Evolutionary conservation across 208 protist species (phyloP), one percentile per base, ranked within the genome.

Genomic region (Crithidia acanthocephali): DNA sequence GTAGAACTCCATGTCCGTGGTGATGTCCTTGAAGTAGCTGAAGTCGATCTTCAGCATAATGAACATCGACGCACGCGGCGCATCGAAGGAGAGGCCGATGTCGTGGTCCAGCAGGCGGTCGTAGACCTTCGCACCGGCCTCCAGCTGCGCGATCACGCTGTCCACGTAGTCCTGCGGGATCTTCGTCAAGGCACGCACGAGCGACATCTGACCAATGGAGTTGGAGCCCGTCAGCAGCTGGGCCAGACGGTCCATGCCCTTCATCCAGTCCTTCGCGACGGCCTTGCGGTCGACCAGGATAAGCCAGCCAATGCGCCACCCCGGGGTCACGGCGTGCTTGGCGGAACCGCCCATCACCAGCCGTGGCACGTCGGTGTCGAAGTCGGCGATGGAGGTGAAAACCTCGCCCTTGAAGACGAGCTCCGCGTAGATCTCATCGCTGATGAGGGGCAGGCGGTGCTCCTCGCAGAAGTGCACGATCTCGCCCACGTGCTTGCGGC

Each of bases 401-500:
- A 50, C 35, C 33, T 61, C 22, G 13, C 79, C 81, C 22, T 85
- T 83, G 13, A 97, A 98, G n/a, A 95, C 89, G 78, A 98, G 93
- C 45, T 94, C 91, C 13, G 86, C 92, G 88, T 99, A 99, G 52
- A 99, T 98, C 74, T 99, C 97, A 61, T 99, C 97, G 10, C 91
- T 71, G 53, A 99, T 93, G 58, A 99, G 91, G 18, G 95, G 94
- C 18, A 99, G 59, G 33, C 85, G 61, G 69, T 91, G 76, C 55
- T 93, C 66, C 64, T 96, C 82, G 18, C 94, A 97, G 15, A 98
- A 74, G 48, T 79, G 71, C 18, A 97, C 48, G 37, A 97, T 80
- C 53, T 84, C 88, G 37, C 74, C 47, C 18, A 98, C 56, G 74
- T 98, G 97, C 28, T 87, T 51, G 18, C 71, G 72, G 23, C 72